phyloP scores from a whole-genome alignment of 371 early-diverging fungal species.

The Saksenaea vasiformis region DNA sequence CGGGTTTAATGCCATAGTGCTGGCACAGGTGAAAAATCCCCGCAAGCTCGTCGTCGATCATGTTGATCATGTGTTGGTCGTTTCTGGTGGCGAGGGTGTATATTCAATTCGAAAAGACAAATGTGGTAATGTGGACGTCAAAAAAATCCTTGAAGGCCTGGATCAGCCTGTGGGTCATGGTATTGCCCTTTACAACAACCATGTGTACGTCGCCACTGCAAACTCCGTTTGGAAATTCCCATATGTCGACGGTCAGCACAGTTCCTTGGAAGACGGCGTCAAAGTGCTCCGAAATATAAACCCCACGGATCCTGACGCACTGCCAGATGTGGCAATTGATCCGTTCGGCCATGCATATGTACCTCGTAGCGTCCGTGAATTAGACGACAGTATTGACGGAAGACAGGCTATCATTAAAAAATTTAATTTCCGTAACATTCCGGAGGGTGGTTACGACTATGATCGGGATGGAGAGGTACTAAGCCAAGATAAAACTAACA shows the following conservation, averaged over 20 bases:
- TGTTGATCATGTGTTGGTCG: slow-evolving; percentile 39
- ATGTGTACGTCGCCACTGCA: slow-evolving; percentile 34
- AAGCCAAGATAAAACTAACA: not conserved
- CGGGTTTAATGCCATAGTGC: slow-evolving; percentile 38
- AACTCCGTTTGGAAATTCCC: slow-evolving; percentile 38
- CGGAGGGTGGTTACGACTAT: slow-evolving; percentile 40
- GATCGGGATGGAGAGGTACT: slow-evolving; percentile 32
- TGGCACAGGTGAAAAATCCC: slow-evolving; percentile 31
- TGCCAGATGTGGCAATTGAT: slow-evolving; percentile 39
- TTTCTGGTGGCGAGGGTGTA: slow-evolving; percentile 27
- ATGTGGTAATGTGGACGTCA: slow-evolving; percentile 39
- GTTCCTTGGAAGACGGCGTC: slow-evolving; percentile 23
- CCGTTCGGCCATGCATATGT: slow-evolving; percentile 39
- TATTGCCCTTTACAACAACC: slow-evolving; percentile 23
- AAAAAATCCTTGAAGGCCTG: slow-evolving; percentile 11
- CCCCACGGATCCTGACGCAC: slow-evolving; percentile 8
- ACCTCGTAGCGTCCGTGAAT: slow-evolving; percentile 27
- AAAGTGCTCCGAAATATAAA: slow-evolving; percentile 30
- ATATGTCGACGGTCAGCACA: slow-evolving; percentile 49
- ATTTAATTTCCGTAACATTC: slow-evolving; percentile 39
- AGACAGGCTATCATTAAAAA: slow-evolving; percentile 39
- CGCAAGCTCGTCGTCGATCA: slow-evolving; percentile 37
- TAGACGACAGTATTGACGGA: slow-evolving; percentile 10
- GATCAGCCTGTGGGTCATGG: slow-evolving; percentile 23
- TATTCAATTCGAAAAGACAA: slow-evolving; percentile 46